Evolutionary conservation across 1,284 basidiomycete genomes (phyloP).

Genomic region (Anthracocystis setariae): DNA sequence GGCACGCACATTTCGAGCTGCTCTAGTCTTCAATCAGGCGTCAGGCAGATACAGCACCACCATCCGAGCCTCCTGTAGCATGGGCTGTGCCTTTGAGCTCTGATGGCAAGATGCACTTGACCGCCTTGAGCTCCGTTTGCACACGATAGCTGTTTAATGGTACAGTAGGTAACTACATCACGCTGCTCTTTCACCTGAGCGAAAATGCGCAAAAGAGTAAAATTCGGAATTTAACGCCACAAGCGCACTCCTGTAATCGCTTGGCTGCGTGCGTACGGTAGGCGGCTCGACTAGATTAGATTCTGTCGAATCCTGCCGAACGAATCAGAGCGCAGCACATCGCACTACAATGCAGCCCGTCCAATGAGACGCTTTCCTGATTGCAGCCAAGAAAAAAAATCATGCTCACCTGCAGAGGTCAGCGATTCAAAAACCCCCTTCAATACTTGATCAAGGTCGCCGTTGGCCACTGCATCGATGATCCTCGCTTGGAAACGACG

Average conservation of each 20-base stretch:
- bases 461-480: background rate
- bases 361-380: constrained; percentile 6
- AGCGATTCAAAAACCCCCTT: background rate
- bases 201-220: too few species aligned
- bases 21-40: background rate
- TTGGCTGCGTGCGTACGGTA: background rate
- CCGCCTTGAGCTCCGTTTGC: too few species aligned
- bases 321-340: constrained; percentile 21
- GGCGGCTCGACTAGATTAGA: constrained; percentile 24
- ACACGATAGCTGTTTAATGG: too few species aligned
- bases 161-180: too few species aligned
- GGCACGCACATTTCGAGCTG: too few species aligned
- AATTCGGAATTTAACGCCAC: too few species aligned
- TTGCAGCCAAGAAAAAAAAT: constrained; percentile 11
- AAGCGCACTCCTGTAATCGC: too few species aligned
- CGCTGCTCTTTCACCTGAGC: too few species aligned
- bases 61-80: too few species aligned
- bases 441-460: background rate
- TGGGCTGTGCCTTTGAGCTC: too few species aligned
- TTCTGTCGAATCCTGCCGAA: constrained; percentile 7
- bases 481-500: background rate
- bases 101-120: too few species aligned
- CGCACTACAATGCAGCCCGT: background rate
- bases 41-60: too few species aligned
- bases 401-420: background rate